Evolutionary conservation across 2,329 filamentous ascomycete genomes (phyloP).

Genomic region (Monosporascus sp.): DNA sequence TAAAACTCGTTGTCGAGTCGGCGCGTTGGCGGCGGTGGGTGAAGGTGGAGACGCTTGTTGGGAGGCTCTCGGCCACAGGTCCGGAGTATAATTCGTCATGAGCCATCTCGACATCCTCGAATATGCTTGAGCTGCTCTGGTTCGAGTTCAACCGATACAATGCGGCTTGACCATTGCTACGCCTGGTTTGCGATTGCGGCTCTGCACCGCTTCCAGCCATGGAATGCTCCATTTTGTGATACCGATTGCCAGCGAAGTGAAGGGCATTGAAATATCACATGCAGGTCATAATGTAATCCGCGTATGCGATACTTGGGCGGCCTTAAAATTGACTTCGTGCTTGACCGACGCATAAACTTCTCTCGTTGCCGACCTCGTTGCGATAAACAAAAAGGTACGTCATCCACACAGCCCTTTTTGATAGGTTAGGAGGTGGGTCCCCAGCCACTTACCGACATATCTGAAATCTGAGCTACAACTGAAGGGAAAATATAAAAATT

Average conservation of each 20-base stretch:
- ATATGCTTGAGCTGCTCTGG: constrained; percentile 71
- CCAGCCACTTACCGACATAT: too few relatives aligned
- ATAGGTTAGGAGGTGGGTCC: too few relatives aligned
- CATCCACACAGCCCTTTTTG: too few relatives aligned
- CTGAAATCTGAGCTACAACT: too few relatives aligned
- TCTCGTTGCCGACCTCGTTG: too few relatives aligned
- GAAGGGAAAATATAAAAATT: too few relatives aligned
- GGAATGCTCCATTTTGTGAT: not conserved
- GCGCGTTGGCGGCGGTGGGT: constrained; percentile 74
- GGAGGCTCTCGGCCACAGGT: constrained; percentile 91
- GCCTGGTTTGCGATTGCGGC: not conserved
- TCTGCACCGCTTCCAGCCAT: constrained; percentile 14
- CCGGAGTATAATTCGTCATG: constrained; percentile 93
- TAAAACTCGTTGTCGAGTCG: constrained; percentile 83
- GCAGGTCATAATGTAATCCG: not conserved
- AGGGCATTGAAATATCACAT: not conserved
- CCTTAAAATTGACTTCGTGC: too few relatives aligned
- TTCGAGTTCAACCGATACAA: constrained; percentile 66
- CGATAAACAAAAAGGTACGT: too few relatives aligned
- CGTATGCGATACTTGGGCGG: too few relatives aligned
- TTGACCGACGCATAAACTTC: too few relatives aligned
- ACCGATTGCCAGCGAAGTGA: not conserved
- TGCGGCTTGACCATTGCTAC: constrained; percentile 14
- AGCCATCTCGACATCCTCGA: constrained; percentile 98
- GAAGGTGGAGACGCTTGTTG: constrained; percentile 88